Evolutionary conservation across 495 filamentous ascomycete species (phyloP).

Genomic region (Trichocladium antarcticum): DNA sequence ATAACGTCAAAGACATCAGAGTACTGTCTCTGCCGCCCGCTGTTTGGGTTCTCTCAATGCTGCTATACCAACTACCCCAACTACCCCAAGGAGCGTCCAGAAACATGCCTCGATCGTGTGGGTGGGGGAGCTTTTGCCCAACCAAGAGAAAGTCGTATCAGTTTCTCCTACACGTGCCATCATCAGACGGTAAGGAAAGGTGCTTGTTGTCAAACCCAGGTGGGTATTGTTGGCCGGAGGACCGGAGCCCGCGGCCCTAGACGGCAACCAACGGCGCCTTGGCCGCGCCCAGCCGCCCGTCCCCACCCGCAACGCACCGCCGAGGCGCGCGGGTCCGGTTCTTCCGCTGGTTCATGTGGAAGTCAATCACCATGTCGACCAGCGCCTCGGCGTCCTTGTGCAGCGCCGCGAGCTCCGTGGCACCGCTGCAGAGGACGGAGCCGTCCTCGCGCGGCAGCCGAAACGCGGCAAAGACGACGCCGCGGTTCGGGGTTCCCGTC

Average conservation of each 20-base stretch:
- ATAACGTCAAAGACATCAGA: not conserved
- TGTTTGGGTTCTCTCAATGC: no score
- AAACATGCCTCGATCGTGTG: no score
- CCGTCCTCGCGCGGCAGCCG: constrained; percentile 17
- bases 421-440: constrained; percentile 3
- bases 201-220: no score
- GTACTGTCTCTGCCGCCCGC: no score
- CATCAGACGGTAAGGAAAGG: no score
- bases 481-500: constrained; percentile 20
- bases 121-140: no score
- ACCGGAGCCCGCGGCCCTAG: not conserved
- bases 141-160: no score
- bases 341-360: constrained; percentile 14
- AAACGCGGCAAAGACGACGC: constrained; percentile 36
- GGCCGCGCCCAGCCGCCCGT: not conserved
- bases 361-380: constrained; percentile 28
- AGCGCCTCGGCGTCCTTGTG: constrained; percentile 26
- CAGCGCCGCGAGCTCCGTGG: constrained; percentile 20
- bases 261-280: not conserved
- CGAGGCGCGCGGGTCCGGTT: not conserved
- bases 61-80: no score
- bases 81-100: no score
- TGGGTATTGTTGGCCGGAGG: no score
- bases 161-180: no score
- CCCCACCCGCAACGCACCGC: not conserved